Conservation (phyloP, 208 protist genomes). For the Balamuthia mandrillaris region DNA sequence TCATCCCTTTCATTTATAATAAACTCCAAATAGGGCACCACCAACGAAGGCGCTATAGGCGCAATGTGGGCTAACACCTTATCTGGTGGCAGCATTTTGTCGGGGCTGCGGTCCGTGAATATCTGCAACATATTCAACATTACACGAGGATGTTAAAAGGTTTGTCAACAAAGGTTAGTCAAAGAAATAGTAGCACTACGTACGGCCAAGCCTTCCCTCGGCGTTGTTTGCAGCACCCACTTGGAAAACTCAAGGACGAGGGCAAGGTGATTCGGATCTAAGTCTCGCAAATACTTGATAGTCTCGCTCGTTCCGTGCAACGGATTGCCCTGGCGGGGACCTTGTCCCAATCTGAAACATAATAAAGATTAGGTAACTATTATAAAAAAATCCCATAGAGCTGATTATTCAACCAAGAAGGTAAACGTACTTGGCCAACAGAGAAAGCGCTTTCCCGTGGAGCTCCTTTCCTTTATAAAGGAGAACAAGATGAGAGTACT, state of each 20-base stretch:
- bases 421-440: conserved; percentile 33
- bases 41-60: not conserved
- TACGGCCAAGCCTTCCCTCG: conserved; percentile 45
- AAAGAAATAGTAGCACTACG: not conserved
- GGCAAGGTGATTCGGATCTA: conserved; percentile 38
- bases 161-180: not conserved
- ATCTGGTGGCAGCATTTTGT: conserved; percentile 45
- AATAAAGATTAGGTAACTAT: not conserved
- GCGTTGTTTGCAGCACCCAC: conserved; percentile 44
- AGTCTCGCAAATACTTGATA: conserved; percentile 44
- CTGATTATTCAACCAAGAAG: not conserved
- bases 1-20: conserved; percentile 40
- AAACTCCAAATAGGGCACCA: conserved; percentile 54
- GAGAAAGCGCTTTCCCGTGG: conserved; percentile 56
- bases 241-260: conserved; percentile 57
- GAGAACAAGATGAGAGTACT: conserved; percentile 41
- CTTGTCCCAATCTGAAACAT: not conserved
- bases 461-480: conserved; percentile 60
- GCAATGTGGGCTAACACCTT: conserved; percentile 44
- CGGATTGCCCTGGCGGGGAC: not conserved
- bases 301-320: conserved; percentile 12
- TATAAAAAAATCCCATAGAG: not conserved
- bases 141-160: not conserved
- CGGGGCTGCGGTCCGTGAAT: conserved; percentile 46
- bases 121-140: conserved; percentile 26